Percentiles rank a stretch among this genome's conserved stretches.
These are phyloP conservation scores for Erodium moschatum DNA, from an alignment of 441 rosid genomes.

Conservation along the genomic window DNA sequence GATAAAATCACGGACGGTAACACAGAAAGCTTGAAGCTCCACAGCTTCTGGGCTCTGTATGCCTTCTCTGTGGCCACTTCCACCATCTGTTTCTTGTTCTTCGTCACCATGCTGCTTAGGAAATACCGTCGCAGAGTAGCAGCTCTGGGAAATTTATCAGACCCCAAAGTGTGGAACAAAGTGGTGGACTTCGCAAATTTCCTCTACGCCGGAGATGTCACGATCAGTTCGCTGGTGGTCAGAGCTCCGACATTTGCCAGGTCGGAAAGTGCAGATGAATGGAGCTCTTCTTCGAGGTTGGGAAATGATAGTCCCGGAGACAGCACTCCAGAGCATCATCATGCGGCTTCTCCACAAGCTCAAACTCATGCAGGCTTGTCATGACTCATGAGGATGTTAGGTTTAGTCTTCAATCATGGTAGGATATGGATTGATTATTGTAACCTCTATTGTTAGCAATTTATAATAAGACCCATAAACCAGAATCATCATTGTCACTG, in stretches of 20 bases:
- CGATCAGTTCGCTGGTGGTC: background rate
- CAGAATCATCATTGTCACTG: no score
- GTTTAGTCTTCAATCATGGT: no score
- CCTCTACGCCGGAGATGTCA: background rate
- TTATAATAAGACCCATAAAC: no score
- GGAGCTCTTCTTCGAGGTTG: constrained; percentile 1
- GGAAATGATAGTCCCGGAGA: background rate
- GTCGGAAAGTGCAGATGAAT: background rate
- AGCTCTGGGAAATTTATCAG: constrained; percentile 4
- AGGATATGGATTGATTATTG: no score
- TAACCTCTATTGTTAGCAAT: no score
- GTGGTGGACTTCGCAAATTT: background rate
- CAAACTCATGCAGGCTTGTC: background rate
- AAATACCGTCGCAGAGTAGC: constrained; percentile 6
- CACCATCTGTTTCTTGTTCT: constrained; percentile 33
- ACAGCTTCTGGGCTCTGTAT: constrained; percentile 22
- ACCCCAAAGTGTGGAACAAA: background rate
- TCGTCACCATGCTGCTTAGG: constrained; percentile 14
- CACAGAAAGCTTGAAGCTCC: constrained; percentile 8
- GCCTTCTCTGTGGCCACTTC: constrained; percentile 21
- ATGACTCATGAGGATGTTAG: no score
- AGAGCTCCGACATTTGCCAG: background rate
- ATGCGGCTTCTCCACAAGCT: background rate
- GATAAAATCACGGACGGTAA: background rate
- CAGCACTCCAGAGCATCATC: background rate